Conservation (phyloP, 1,284 basidiomycete genomes). For the Amylostereum areolatum region DNA sequence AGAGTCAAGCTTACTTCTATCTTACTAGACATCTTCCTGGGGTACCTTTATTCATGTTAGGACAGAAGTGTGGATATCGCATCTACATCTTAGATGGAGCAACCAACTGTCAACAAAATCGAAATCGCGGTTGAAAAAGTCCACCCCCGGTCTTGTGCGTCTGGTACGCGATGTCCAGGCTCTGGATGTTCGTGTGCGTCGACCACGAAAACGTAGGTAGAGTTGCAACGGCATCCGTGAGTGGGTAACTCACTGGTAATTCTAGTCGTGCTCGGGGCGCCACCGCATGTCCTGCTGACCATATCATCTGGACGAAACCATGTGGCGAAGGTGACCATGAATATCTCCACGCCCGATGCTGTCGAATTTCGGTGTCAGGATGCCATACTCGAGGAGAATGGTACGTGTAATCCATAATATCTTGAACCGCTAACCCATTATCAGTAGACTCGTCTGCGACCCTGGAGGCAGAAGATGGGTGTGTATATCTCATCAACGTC, state of each 20-base stretch:
- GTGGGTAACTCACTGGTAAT: conserved; percentile 3
- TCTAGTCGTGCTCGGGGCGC: conserved; percentile 63
- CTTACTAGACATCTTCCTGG: conserved; percentile 50
- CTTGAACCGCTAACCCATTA: neutral
- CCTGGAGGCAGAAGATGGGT: conserved; percentile 33
- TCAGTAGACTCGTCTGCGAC: conserved; percentile 10
- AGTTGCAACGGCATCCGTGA: conserved; percentile 5
- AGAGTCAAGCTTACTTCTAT: conserved; percentile 4
- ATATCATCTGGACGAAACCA: conserved; percentile 64
- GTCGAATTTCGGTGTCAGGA: conserved; percentile 44
- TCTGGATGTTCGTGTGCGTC: conserved; percentile 52
- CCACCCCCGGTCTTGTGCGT: conserved; percentile 36
- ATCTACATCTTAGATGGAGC: conserved; percentile 54
- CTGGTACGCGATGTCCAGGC: conserved; percentile 56
- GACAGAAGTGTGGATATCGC: conserved; percentile 53
- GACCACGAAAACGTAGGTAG: conserved; percentile 55
- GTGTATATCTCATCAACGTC: conserved; percentile 43
- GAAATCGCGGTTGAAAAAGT: conserved; percentile 22
- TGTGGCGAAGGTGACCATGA: conserved; percentile 45
- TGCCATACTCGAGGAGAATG: conserved; percentile 35
- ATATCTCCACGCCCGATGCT: conserved; percentile 44
- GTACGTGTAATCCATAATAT: conserved; percentile 11
- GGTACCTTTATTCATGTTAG: conserved; percentile 59
- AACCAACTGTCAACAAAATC: conserved; percentile 24
- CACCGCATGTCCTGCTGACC: conserved; percentile 45